Conservation (phyloP, 78 protist species). For the Cavenderia fasciculata region DNA sequence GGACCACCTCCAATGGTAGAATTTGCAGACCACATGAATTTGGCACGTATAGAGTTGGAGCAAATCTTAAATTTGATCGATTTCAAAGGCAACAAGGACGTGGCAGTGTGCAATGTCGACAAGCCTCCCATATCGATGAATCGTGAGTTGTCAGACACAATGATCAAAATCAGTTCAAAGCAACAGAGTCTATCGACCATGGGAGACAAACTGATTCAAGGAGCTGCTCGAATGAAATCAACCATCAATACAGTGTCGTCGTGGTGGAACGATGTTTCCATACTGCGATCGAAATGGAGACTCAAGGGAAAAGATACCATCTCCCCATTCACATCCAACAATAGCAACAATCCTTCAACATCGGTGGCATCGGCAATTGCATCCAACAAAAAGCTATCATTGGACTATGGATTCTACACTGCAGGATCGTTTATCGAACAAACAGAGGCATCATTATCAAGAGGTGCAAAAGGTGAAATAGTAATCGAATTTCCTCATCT, state of each 20-base stretch:
- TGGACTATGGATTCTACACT: slow-evolving; percentile 61
- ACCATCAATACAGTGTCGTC: slow-evolving; percentile 9
- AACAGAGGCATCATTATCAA: slow-evolving; percentile 46
- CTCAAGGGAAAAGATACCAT: slow-evolving; percentile 47
- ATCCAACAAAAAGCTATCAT: slow-evolving; percentile 9
- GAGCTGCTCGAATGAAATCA: slow-evolving; percentile 46
- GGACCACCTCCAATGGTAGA: slow-evolving; percentile 24
- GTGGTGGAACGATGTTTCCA: slow-evolving; percentile 65
- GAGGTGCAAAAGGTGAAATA: slow-evolving; percentile 40
- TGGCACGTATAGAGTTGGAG: slow-evolving; percentile 58
- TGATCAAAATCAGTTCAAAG: not conserved
- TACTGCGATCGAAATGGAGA: slow-evolving; percentile 52
- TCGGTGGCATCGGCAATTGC: not conserved
- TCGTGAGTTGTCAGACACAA: not conserved
- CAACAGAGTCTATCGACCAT: slow-evolving; percentile 2
- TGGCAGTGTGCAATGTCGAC: not conserved
- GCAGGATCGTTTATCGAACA: slow-evolving; percentile 46
- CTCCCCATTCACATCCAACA: not conserved
- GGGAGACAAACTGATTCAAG: slow-evolving; percentile 1
- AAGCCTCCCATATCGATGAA: not conserved
- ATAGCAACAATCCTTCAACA: not conserved
- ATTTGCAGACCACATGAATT: slow-evolving; percentile 32
- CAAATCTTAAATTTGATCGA: slow-evolving; percentile 42
- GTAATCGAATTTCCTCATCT: slow-evolving; percentile 37
- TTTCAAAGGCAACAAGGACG: not conserved